These are phyloP conservation scores for Beta macrorhiza DNA, from an alignment of 179 eudicot species.

Conservation along the genomic window DNA sequence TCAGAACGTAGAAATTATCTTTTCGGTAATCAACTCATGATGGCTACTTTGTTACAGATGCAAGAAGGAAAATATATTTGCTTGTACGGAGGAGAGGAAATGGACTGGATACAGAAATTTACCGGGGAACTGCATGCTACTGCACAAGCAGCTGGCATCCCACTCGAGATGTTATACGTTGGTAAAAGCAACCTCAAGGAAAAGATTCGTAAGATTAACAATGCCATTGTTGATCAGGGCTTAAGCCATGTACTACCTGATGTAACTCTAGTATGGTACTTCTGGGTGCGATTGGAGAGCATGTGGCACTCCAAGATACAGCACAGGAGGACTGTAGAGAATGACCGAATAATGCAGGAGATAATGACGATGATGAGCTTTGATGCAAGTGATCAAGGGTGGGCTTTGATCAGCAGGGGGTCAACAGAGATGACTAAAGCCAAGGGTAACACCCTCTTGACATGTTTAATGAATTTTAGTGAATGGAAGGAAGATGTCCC, in stretches of 20 bases:
- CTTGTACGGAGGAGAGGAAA: conserved; percentile 56
- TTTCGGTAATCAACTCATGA: neutral
- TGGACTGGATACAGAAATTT: conserved; percentile 45
- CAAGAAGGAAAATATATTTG: conserved; percentile 44
- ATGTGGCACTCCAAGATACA: conserved; percentile 78
- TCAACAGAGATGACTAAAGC: conserved; percentile 48
- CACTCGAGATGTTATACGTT: conserved; percentile 62
- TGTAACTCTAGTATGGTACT: conserved; percentile 52
- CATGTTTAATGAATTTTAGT: conserved; percentile 33
- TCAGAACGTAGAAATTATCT: too few relatives aligned
- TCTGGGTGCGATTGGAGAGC: conserved; percentile 67
- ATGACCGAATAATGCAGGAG: conserved; percentile 56
- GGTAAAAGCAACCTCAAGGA: conserved; percentile 66
- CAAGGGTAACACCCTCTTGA: conserved; percentile 41
- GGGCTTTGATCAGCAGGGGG: conserved; percentile 60
- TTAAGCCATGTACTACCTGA: conserved; percentile 54
- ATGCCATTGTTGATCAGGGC: conserved; percentile 28
- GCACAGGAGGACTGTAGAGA: conserved; percentile 45
- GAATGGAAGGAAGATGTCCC: conserved; percentile 37
- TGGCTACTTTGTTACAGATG: conserved; percentile 30
- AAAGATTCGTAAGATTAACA: conserved; percentile 41
- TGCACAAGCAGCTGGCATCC: conserved; percentile 37
- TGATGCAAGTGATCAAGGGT: conserved; percentile 60
- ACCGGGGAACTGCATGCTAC: conserved; percentile 31
- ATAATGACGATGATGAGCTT: conserved; percentile 56